These are phyloP conservation scores for Gentiana dahurica DNA, from an alignment of 257 asterid genomes.

Conservation along the genomic window DNA sequence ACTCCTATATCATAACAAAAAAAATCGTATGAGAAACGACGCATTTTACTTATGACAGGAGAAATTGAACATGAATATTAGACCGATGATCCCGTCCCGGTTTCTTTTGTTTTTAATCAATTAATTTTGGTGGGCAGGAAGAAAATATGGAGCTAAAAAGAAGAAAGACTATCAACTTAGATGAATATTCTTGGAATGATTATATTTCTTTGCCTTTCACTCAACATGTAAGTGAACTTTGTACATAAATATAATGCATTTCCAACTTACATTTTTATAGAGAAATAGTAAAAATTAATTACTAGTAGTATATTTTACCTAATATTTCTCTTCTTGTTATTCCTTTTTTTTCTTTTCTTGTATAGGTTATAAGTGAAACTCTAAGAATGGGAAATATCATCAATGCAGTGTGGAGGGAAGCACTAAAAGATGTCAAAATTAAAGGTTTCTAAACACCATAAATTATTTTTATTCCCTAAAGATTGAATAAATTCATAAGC, in stretches of 20 bases:
- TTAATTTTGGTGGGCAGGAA: slow-evolving; percentile 31
- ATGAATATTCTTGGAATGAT: slow-evolving; percentile 76
- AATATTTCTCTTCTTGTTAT: not conserved
- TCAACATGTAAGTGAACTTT: slow-evolving; percentile 48
- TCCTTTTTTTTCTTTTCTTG: not conserved
- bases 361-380: slow-evolving; percentile 86
- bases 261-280: not conserved
- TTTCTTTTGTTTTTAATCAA: not conserved
- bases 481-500: not conserved
- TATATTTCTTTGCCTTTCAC: slow-evolving; percentile 67
- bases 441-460: slow-evolving; percentile 35
- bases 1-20: too few species aligned
- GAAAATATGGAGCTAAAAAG: slow-evolving; percentile 77
- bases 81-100: too few species aligned
- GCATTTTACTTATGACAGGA: too few species aligned
- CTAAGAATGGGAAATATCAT: slow-evolving; percentile 73
- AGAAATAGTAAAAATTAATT: not conserved
- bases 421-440: slow-evolving; percentile 74
- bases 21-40: too few species aligned
- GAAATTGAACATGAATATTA: too few species aligned
- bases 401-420: slow-evolving; percentile 98
- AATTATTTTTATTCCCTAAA: not conserved
- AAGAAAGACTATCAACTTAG: slow-evolving; percentile 34
- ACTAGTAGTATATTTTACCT: not conserved
- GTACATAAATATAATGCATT: not conserved